A percentile compares a stretch with the other conserved stretches of the same genome.
Evolutionary conservation across 2,329 filamentous ascomycete genomes (phyloP).

Genomic region (Fusarium setosum): DNA sequence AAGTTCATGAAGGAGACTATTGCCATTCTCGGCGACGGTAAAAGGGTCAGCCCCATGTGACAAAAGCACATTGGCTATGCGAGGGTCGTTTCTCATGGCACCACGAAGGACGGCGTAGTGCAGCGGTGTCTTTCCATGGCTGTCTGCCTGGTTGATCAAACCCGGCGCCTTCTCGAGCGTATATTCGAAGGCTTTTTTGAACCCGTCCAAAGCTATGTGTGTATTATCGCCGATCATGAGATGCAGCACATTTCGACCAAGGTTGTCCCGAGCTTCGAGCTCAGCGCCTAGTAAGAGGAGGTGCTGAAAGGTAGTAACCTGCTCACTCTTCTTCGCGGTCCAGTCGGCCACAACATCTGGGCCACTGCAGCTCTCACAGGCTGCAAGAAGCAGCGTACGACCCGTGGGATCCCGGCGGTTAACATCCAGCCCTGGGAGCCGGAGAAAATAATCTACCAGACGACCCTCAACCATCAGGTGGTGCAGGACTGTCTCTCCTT

Average conservation of each 20-base stretch:
- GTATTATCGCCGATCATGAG: conserved; percentile 13
- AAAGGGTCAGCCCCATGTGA: conserved; percentile 35
- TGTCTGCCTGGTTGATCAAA: conserved; percentile 31
- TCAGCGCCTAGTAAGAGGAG: conserved; percentile 41
- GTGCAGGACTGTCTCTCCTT: conserved; percentile 38
- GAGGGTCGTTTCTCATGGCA: background rate
- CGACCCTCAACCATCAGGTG: conserved; percentile 17
- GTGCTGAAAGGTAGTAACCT: conserved; percentile 18
- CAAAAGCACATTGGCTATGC: conserved; percentile 22
- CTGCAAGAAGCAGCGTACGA: conserved; percentile 40
- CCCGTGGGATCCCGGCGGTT: conserved; percentile 40
- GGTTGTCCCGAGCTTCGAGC: conserved; percentile 33
- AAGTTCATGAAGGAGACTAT: conserved; percentile 38
- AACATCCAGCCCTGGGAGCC: conserved; percentile 31
- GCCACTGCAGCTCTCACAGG: conserved; percentile 19
- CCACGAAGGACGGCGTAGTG: conserved; percentile 28
- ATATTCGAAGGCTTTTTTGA: background rate
- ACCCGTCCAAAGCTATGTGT: no score
- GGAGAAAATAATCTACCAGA: conserved; percentile 31
- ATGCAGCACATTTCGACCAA: conserved; percentile 38
- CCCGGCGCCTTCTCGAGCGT: conserved; percentile 16
- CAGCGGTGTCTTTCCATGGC: conserved; percentile 40
- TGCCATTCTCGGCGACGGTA: conserved; percentile 19
- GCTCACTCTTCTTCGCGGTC: background rate
- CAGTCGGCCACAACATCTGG: conserved; percentile 10